Evolutionary conservation across 306 rosid genomes (phyloP).

Genomic region (Prunus dulcis): DNA sequence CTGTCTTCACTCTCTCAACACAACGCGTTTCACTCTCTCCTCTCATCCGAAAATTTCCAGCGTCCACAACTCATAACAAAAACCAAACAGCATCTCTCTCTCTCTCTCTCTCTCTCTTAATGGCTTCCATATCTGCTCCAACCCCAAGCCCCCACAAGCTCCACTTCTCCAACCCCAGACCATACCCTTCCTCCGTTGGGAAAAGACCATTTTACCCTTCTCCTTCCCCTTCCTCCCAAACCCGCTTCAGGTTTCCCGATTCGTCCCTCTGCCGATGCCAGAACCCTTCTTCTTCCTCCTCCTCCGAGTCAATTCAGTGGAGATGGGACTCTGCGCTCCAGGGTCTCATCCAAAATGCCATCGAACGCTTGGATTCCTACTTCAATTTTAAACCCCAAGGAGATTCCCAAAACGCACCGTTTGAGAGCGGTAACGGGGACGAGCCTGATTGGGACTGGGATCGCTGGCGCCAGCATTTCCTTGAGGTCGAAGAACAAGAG

Average conservation of each 20-base stretch:
- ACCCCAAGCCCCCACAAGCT: constrained; percentile 49
- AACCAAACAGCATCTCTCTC: neutral
- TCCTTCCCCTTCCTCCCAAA: constrained; percentile 26
- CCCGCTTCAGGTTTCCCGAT: constrained; percentile 18
- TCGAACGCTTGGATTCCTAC: constrained; percentile 55
- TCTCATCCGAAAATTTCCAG: too few relatives aligned
- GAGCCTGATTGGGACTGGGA: constrained; percentile 83
- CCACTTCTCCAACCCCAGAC: constrained; percentile 47
- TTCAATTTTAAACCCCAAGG: constrained; percentile 24
- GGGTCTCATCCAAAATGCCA: constrained; percentile 39
- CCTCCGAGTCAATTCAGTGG: constrained; percentile 42
- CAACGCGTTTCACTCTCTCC: too few relatives aligned
- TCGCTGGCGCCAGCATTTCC: constrained; percentile 84
- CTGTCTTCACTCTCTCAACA: too few relatives aligned
- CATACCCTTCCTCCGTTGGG: constrained; percentile 30
- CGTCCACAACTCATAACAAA: too few relatives aligned
- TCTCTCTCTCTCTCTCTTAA: constrained; percentile 15
- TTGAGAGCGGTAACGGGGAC: neutral
- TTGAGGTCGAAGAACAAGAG: constrained; percentile 76
- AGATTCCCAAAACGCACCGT: neutral
- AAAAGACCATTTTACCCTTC: constrained; percentile 33
- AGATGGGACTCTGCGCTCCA: constrained; percentile 63
- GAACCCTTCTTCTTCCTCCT: constrained; percentile 34
- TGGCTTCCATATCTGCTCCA: constrained; percentile 64
- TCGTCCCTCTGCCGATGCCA: constrained; percentile 51